Evolutionary conservation across 2,329 filamentous ascomycete genomes (phyloP).

Genomic region (Stylonectria norvegica): DNA sequence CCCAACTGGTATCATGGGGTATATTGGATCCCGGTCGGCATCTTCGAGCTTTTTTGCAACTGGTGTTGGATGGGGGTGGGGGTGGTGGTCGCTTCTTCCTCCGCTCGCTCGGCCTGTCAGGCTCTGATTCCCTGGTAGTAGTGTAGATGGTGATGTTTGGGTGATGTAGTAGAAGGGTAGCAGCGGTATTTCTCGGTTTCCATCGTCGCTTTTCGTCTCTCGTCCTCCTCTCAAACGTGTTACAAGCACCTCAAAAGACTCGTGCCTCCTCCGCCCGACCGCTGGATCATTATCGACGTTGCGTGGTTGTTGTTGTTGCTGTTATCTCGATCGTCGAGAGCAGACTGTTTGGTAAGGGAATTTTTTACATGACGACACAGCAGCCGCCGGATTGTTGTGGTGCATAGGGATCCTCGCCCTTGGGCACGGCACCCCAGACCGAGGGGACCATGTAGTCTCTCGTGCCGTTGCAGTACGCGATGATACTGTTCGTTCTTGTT

Average conservation of each 20-base stretch:
- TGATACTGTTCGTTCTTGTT: constrained; percentile 62
- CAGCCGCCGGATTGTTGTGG: constrained; percentile 90
- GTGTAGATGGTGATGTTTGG: constrained; percentile 10
- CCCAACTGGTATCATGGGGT: constrained; percentile 26
- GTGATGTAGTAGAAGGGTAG: constrained; percentile 5
- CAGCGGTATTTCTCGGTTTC: constrained; percentile 15
- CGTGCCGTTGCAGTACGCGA: constrained; percentile 96
- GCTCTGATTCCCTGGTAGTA: constrained; percentile 11
- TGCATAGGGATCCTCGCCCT: constrained; percentile 96
- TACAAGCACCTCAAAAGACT: constrained; percentile 27
- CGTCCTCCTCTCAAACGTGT: constrained; percentile 23
- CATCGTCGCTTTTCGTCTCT: constrained; percentile 9
- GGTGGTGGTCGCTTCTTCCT: constrained; percentile 10
- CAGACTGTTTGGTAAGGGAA: constrained; percentile 19
- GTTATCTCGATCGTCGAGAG: constrained; percentile 26
- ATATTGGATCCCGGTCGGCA: constrained; percentile 24
- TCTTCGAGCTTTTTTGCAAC: too few species aligned
- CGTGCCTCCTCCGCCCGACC: constrained; percentile 26
- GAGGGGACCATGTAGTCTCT: constrained; percentile 99
- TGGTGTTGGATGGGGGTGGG: constrained; percentile 17
- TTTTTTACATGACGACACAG: constrained; percentile 84
- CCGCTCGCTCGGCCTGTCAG: constrained; percentile 16
- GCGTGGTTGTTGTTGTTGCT: constrained; percentile 27
- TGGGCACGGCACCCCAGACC: constrained; percentile 91
- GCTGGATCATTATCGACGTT: constrained; percentile 32